A percentile compares a stretch with the other conserved stretches of the same genome.
Evolutionary conservation across 2,329 filamentous ascomycete genomes (phyloP).

Genomic region (Penicillium psychrosexuale): DNA sequence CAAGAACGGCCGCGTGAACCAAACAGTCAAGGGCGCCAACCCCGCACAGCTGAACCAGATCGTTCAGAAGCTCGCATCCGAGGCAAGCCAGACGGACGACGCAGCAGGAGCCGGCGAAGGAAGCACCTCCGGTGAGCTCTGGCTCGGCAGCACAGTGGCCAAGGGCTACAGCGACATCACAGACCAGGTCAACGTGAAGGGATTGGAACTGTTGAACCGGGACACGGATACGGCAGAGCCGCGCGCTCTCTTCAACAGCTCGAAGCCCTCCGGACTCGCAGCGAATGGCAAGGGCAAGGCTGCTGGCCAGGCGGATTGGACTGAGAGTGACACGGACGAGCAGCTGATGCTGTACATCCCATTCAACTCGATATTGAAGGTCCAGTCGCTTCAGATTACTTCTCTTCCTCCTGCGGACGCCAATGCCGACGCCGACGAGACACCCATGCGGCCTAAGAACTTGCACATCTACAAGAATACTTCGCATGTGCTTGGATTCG

Average conservation of each 20-base stretch:
- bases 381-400: slow-evolving; percentile 84
- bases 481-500: slow-evolving; percentile 86
- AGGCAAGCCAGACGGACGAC: slow-evolving; percentile 53
- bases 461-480: slow-evolving; percentile 86
- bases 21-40: slow-evolving; percentile 73
- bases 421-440: slow-evolving; percentile 63
- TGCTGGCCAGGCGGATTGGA: slow-evolving; percentile 71
- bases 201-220: slow-evolving; percentile 82
- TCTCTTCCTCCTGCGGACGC: slow-evolving; percentile 62
- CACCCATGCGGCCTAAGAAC: slow-evolving; percentile 74
- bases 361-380: slow-evolving; percentile 81
- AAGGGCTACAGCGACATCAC: slow-evolving; percentile 82
- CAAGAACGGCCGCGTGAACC: slow-evolving; percentile 64
- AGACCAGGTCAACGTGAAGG: slow-evolving; percentile 71
- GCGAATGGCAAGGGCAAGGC: slow-evolving; percentile 44
- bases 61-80: slow-evolving; percentile 66
- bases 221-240: slow-evolving; percentile 73
- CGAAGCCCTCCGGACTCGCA: slow-evolving; percentile 63
- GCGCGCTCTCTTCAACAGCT: slow-evolving; percentile 67
- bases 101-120: slow-evolving; percentile 41
- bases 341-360: slow-evolving; percentile 91
- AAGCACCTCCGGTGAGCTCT: slow-evolving; percentile 50
- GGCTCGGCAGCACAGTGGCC: slow-evolving; percentile 73
- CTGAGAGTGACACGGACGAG: slow-evolving; percentile 95
- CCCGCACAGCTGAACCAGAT: slow-evolving; percentile 65